These are phyloP conservation scores for Viola pubescens DNA, from an alignment of 441 rosid genomes.

Conservation along the genomic window DNA sequence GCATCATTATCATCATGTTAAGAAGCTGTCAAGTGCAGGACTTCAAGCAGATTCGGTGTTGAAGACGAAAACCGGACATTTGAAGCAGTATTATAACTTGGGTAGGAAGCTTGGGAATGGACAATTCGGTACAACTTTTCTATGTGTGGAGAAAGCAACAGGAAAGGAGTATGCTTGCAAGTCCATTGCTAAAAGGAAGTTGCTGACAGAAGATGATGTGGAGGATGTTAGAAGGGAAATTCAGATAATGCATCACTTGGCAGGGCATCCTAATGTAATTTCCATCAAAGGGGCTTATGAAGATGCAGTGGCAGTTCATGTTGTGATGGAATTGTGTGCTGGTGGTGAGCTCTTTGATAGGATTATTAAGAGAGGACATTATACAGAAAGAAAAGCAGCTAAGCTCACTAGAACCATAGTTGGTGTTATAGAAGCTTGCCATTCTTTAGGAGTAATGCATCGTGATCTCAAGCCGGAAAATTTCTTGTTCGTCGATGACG, in stretches of 20 bases:
- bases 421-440: conserved; percentile 82
- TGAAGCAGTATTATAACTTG: conserved; percentile 67
- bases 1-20: conserved; percentile 28
- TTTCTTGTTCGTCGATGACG: conserved; percentile 62
- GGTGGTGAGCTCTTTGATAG: conserved; percentile 97
- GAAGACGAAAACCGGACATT: conserved; percentile 64
- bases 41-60: conserved; percentile 62
- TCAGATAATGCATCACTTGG: conserved; percentile 91
- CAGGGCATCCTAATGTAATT: conserved; percentile 82
- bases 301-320: conserved; percentile 85
- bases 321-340: conserved; percentile 87
- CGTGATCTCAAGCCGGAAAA: conserved; percentile 98
- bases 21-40: conserved; percentile 54
- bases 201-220: conserved; percentile 59
- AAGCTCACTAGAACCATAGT: conserved; percentile 69
- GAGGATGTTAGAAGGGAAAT: conserved; percentile 95
- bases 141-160: conserved; percentile 58
- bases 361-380: conserved; percentile 83
- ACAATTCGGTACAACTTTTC: conserved; percentile 87
- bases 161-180: conserved; percentile 75
- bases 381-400: conserved; percentile 78
- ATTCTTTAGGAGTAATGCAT: conserved; percentile 95
- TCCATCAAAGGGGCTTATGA: conserved; percentile 83
- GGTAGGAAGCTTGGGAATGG: conserved; percentile 96
- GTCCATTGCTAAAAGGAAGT: conserved; percentile 73